Percentiles rank a stretch among this genome's conserved stretches.
Conservation (phyloP, 495 filamentous ascomycete genomes). For the Tetracladium setigerum region DNA sequence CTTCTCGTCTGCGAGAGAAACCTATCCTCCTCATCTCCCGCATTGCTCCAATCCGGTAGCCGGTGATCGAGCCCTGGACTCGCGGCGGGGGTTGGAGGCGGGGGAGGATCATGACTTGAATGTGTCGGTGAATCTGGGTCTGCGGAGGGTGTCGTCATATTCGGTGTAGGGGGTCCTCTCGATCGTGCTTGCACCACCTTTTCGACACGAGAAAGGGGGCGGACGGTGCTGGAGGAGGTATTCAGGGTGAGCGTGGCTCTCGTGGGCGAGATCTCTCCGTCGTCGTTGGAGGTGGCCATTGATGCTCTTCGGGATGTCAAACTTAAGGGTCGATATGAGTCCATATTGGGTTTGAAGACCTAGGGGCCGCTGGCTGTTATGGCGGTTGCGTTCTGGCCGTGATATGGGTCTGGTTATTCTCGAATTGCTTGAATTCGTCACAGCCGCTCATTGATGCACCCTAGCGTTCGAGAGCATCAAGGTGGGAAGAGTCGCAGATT, state of each 20-base stretch:
- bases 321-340: constrained; percentile 20
- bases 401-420: no score
- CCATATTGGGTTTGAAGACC: constrained; percentile 10
- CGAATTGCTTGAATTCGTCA: no score
- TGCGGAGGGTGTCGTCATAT: constrained; percentile 47
- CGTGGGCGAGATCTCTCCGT: constrained; percentile 17
- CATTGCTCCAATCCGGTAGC: constrained; percentile 44
- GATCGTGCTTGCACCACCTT: constrained; percentile 40
- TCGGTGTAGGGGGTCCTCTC: constrained; percentile 48
- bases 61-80: constrained; percentile 46
- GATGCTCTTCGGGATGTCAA: constrained; percentile 22
- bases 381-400: background rate
- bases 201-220: constrained; percentile 25
- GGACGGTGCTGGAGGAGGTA: constrained; percentile 14
- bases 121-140: constrained; percentile 39
- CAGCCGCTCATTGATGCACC: no score
- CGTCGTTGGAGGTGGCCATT: constrained; percentile 17
- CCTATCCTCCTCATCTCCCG: constrained; percentile 42
- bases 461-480: no score
- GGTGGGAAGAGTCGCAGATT: no score
- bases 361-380: background rate
- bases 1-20: constrained; percentile 40
- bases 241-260: constrained; percentile 20
- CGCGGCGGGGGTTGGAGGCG: constrained; percentile 48
- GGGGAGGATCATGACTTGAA: constrained; percentile 34